phyloP scores from a whole-genome alignment of 371 early-diverging fungal genomes.

The Mucor indicus region DNA sequence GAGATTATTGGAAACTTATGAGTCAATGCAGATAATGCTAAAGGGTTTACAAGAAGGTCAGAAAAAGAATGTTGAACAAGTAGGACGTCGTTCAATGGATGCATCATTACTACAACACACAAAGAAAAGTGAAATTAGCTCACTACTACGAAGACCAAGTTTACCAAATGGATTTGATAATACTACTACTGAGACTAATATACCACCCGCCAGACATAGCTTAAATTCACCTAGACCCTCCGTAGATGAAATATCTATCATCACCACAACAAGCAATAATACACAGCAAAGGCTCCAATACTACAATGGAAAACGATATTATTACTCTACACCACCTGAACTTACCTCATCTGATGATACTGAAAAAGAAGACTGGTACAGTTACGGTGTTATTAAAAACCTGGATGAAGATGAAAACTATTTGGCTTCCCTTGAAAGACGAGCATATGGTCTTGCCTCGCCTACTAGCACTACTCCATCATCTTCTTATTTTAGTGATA shows the following conservation, averaged over 20 bases:
- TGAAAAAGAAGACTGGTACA: conserved; percentile 23
- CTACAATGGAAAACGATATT: no score
- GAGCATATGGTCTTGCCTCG: conserved; percentile 26
- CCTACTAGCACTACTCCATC: not conserved
- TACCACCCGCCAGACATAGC: conserved; percentile 21
- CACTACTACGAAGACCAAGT: conserved; percentile 19
- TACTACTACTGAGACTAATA: conserved; percentile 8
- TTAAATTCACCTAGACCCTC: conserved; percentile 17
- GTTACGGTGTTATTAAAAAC: conserved; percentile 26
- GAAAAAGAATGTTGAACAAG: not conserved
- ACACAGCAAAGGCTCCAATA: no score
- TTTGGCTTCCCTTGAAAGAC: conserved; percentile 36
- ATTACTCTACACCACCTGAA: conserved; percentile 7
- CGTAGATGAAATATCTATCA: conserved; percentile 11
- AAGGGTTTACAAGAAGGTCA: conserved; percentile 24
- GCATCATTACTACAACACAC: conserved; percentile 5
- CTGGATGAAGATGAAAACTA: conserved; percentile 37
- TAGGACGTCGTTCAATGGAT: conserved; percentile 20
- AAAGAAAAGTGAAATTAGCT: conserved; percentile 3
- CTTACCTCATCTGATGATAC: conserved; percentile 9
- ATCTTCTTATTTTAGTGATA: not conserved
- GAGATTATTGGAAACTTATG: conserved; percentile 30
- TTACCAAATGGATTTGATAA: conserved; percentile 21
- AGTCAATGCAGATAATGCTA: conserved; percentile 22
- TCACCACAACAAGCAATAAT: conserved; percentile 5